Conservation (phyloP, 768 basidiomycete genomes). For the Amanita inopinata region DNA sequence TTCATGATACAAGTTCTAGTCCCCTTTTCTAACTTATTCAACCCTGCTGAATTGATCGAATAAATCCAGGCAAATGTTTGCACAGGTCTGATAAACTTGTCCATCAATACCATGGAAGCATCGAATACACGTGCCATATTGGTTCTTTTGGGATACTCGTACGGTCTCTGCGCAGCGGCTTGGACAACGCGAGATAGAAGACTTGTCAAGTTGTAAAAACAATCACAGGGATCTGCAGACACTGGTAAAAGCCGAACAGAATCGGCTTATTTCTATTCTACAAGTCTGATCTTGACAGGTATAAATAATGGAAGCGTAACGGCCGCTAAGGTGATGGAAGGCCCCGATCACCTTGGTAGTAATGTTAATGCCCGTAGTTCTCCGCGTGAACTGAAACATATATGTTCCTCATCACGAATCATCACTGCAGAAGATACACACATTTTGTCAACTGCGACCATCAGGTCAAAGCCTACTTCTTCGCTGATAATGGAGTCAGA, state of each 20-base stretch:
- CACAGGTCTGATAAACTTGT: constrained; percentile 80
- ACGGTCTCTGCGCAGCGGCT: constrained; percentile 47
- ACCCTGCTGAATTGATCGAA: too few species aligned
- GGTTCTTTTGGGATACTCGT: constrained; percentile 53
- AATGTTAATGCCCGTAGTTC: not conserved
- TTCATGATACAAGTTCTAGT: not conserved
- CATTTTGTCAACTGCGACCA: constrained; percentile 7
- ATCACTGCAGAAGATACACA: not conserved
- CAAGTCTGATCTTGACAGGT: too few species aligned
- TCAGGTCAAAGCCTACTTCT: constrained; percentile 8
- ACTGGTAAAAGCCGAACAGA: not conserved
- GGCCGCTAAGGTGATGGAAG: too few species aligned
- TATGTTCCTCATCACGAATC: not conserved
- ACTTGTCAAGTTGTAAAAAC: constrained; percentile 1
- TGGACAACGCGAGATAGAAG: constrained; percentile 32
- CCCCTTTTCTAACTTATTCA: not conserved
- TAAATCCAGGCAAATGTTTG: constrained; percentile 66
- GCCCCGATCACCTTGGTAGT: too few species aligned
- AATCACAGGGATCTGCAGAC: not conserved
- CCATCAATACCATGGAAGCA: constrained; percentile 74
- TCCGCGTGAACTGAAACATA: not conserved
- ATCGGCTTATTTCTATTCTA: too few species aligned
- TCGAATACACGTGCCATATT: constrained; percentile 44
- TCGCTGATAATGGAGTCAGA: constrained; percentile 8
- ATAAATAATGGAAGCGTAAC: too few species aligned